Evolutionary conservation across 176 grass and related monocot species (phyloP), one percentile per base, ranked within the genome.

Genomic region (Eleusine coracana): DNA sequence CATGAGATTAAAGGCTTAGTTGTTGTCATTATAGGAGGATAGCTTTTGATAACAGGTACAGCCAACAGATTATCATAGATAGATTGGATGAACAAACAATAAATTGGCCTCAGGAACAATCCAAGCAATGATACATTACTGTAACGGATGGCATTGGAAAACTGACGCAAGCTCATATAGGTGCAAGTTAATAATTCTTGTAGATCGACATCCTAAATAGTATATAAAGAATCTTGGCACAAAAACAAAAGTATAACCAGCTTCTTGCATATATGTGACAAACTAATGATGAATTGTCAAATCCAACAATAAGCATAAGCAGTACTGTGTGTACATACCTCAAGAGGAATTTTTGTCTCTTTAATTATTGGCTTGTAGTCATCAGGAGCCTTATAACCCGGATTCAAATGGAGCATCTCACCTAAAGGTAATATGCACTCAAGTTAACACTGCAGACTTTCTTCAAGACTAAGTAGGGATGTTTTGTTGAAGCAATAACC

Each of bases 281-380:
- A 76, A 38, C 49, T 83, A 78, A 70, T 63, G 10, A 7, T 48
- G 23, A 10, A 88, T 59, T 17, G 56, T 65, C 60, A 90, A 86
- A 86, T 11, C 34, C 69, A 28, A 18, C 37, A 69, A 83, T 50
- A 61, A 70, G 50, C 86, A 84, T 74, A 41, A 74, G 70, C 11
- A 6, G 1, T 61, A 80, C 38, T 76, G 72, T 3, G 11, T 75
- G 13, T 77, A 90, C 92, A 80, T 92, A 93, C 93, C 77, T 74
- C 85, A 82, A 96, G 76, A 88, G 91, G 93, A 77, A 98, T 69
- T 87, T 87, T 93, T 75, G 96, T 70, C 68, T 98, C 91, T 84
- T 92, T 98, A 55, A 98, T 80, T 77, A 96, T 80, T 81, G 91
- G 96, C 66, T 83, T 98, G 87, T 96, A 98, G 74, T 93, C 83